Evolutionary conservation across 2,329 filamentous ascomycete genomes (phyloP).

Genomic region (Metarhizium guizhouense): DNA sequence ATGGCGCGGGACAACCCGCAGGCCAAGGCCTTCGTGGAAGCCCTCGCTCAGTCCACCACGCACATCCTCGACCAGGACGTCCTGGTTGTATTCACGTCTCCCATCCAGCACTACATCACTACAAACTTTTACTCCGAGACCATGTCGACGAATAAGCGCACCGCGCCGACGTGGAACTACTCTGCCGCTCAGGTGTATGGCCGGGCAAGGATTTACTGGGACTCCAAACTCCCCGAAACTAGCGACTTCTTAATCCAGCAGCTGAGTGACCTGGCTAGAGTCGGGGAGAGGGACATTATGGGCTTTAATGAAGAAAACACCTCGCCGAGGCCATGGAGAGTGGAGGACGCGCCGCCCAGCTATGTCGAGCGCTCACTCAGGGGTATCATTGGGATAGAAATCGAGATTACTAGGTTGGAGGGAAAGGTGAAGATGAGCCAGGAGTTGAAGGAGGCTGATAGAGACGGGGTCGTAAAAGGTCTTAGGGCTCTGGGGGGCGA

Average conservation of each 20-base stretch:
- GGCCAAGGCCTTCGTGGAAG: too few relatives aligned
- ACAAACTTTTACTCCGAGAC: constrained; percentile 50
- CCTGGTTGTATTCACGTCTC: constrained; percentile 50
- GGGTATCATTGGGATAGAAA: constrained; percentile 51
- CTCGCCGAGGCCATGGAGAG: constrained; percentile 36
- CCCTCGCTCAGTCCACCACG: not conserved
- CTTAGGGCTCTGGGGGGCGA: too few relatives aligned
- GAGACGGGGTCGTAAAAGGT: too few relatives aligned
- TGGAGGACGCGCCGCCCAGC: constrained; percentile 43
- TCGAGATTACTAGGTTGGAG: constrained; percentile 42
- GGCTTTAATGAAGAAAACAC: constrained; percentile 28
- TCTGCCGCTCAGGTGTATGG: too few relatives aligned
- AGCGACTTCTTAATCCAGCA: constrained; percentile 39
- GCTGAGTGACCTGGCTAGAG: constrained; percentile 39
- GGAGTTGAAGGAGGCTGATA: too few relatives aligned
- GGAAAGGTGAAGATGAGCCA: too few relatives aligned
- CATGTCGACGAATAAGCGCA: too few relatives aligned
- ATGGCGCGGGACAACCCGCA: too few relatives aligned
- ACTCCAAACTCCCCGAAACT: constrained; percentile 36
- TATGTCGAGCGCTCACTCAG: constrained; percentile 47
- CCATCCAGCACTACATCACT: constrained; percentile 54
- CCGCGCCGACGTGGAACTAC: too few relatives aligned
- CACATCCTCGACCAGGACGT: constrained; percentile 42
- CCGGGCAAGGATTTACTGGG: constrained; percentile 26
- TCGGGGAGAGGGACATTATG: constrained; percentile 47